Conservation (phyloP, 371 early-diverging fungal species). For the Mortierella sp. region DNA sequence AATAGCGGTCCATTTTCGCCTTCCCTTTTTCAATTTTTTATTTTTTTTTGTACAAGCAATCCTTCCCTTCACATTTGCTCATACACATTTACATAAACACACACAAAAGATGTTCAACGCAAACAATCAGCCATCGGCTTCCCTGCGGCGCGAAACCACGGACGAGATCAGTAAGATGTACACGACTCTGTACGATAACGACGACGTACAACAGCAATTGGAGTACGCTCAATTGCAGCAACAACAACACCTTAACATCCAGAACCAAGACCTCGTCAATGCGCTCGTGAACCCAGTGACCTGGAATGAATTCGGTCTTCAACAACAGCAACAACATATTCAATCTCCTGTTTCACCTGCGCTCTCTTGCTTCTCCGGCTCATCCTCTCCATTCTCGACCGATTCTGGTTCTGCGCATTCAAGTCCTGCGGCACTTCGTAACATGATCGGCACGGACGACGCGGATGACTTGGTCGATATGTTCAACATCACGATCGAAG, state of each 20-base stretch:
- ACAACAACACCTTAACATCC: conserved; percentile 2
- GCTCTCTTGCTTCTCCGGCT: conserved; percentile 16
- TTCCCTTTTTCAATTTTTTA: background rate
- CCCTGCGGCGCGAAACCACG: conserved; percentile 25
- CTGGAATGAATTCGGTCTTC: background rate
- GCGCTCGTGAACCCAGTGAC: background rate
- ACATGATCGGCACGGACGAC: conserved; percentile 20
- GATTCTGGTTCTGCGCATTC: conserved; percentile 9
- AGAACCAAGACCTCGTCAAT: background rate
- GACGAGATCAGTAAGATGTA: conserved; percentile 30
- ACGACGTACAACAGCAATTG: conserved; percentile 23
- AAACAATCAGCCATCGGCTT: background rate
- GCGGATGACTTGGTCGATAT: conserved; percentile 29
- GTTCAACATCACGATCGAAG: conserved; percentile 43
- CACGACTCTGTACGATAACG: conserved; percentile 33
- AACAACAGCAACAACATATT: background rate
- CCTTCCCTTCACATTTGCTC: background rate
- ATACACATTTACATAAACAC: background rate
- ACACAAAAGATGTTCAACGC: conserved; percentile 8
- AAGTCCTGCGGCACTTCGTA: conserved; percentile 13
- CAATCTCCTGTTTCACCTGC: conserved; percentile 19
- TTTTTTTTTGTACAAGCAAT: background rate
- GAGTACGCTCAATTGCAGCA: conserved; percentile 15
- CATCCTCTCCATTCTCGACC: conserved; percentile 8
- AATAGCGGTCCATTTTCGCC: background rate